Percentiles rank a stretch among this genome's conserved stretches.
These are phyloP conservation scores for Leccinum subtestaceum DNA, from an alignment of 768 basidiomycete species.

Conservation along the genomic window DNA sequence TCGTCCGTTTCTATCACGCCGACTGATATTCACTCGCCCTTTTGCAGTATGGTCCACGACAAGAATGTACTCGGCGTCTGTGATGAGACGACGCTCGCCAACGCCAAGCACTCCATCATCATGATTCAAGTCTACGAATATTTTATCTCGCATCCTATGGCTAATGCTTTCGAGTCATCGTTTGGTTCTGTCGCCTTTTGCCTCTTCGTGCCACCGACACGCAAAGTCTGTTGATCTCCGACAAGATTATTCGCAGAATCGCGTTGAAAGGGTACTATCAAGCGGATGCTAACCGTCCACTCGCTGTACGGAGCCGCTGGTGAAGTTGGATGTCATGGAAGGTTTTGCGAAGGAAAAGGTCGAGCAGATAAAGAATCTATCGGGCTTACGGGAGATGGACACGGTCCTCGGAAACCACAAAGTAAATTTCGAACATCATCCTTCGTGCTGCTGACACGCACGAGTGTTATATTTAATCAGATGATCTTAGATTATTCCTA, in stretches of 20 bases:
- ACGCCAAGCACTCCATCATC: constrained; percentile 91
- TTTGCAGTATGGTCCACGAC: constrained; percentile 91
- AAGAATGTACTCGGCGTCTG: constrained; percentile 92
- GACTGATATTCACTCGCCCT: not conserved
- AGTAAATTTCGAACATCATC: too few species aligned
- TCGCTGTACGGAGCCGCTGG: too few species aligned
- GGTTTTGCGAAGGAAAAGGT: too few species aligned
- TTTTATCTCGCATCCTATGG: constrained; percentile 98
- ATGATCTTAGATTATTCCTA: too few species aligned
- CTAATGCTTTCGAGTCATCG: constrained; percentile 94
- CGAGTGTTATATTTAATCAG: too few species aligned
- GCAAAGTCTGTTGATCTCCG: constrained; percentile 92
- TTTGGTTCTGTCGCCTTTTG: constrained; percentile 99
- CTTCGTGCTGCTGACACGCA: too few species aligned
- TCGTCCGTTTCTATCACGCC: not conserved
- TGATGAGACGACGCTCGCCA: constrained; percentile 90
- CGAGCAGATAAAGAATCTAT: too few species aligned
- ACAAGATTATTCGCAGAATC: constrained; percentile 91
- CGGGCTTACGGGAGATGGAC: too few species aligned
- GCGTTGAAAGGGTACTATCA: constrained; percentile 48
- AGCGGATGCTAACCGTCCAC: too few species aligned
- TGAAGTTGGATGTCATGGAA: too few species aligned
- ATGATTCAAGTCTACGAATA: constrained; percentile 99
- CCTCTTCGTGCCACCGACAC: constrained; percentile 92
- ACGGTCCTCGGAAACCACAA: too few species aligned